Conservation (phyloP, 768 basidiomycete genomes). For the Clavulina sp. region DNA sequence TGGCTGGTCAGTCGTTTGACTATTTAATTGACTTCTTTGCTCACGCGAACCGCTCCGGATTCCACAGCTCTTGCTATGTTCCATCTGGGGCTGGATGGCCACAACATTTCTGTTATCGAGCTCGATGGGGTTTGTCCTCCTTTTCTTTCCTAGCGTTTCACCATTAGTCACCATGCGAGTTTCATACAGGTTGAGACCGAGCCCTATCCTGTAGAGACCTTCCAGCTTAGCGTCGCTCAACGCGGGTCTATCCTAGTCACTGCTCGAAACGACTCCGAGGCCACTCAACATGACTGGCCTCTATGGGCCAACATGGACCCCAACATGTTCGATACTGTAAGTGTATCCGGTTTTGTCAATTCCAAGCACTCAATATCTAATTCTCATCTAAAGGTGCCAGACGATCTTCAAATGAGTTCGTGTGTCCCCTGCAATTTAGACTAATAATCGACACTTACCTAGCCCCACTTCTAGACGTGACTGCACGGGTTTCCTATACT, state of each 20-base stretch:
- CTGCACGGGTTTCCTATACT: slow-evolving; percentile 67
- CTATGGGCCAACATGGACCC: slow-evolving; percentile 80
- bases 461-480: slow-evolving; percentile 39
- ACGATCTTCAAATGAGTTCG: slow-evolving; percentile 51
- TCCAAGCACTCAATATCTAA: background rate
- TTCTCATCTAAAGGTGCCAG: slow-evolving; percentile 46
- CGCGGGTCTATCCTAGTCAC: slow-evolving; percentile 86
- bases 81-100: slow-evolving; percentile 81
- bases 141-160: background rate
- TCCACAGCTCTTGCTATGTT: slow-evolving; percentile 43
- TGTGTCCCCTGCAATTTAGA: background rate
- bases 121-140: slow-evolving; percentile 49
- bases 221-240: slow-evolving; percentile 72
- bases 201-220: slow-evolving; percentile 49
- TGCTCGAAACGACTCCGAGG: slow-evolving; percentile 51
- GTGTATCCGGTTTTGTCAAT: background rate
- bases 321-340: slow-evolving; percentile 58
- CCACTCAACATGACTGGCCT: slow-evolving; percentile 57
- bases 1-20: slow-evolving; percentile 26
- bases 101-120: slow-evolving; percentile 71
- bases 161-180: slow-evolving; percentile 13
- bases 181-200: slow-evolving; percentile 53
- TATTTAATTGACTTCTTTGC: background rate
- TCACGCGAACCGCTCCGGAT: background rate
- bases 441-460: background rate